These are phyloP conservation scores for Dendrobium catenatum DNA, from an alignment of 106 monocot species.

Conservation along the genomic window DNA sequence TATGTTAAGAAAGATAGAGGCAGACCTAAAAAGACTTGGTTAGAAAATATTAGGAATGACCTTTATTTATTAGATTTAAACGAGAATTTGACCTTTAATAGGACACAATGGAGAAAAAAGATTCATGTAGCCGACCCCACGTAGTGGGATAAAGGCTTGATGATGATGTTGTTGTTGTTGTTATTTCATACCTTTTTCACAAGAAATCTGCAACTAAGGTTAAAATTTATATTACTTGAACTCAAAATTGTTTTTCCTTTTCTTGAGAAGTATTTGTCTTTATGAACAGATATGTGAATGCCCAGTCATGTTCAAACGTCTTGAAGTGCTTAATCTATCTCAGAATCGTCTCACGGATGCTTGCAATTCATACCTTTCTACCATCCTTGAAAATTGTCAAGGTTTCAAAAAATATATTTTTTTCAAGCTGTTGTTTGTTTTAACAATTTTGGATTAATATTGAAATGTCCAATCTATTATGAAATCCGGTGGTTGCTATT, in stretches of 20 bases:
- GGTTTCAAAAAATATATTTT: slow-evolving; percentile 23
- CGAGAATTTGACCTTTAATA: too few species aligned
- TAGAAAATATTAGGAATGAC: too few species aligned
- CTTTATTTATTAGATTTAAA: too few species aligned
- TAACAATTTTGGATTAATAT: not conserved
- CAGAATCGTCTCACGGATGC: slow-evolving; percentile 93
- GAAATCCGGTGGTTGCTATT: not conserved
- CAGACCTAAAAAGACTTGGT: too few species aligned
- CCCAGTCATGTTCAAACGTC: slow-evolving; percentile 53
- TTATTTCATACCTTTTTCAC: not conserved
- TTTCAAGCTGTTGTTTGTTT: not conserved
- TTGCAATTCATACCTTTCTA: slow-evolving; percentile 75
- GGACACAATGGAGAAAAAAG: too few species aligned
- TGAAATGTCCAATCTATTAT: not conserved
- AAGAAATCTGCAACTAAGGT: not conserved
- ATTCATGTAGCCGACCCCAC: too few species aligned
- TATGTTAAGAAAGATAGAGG: too few species aligned
- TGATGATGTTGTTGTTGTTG: too few species aligned
- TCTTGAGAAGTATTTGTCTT: not conserved
- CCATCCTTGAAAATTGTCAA: slow-evolving; percentile 83
- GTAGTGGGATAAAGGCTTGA: too few species aligned
- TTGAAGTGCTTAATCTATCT: slow-evolving; percentile 94
- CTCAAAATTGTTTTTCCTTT: not conserved
- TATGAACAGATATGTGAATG: slow-evolving; percentile 86
- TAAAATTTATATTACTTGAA: not conserved